A percentile compares a stretch with the other conserved stretches of the same genome.
These are phyloP conservation scores for Aspergillus cejpii DNA, from an alignment of 2,329 filamentous ascomycete genomes.

Conservation along the genomic window DNA sequence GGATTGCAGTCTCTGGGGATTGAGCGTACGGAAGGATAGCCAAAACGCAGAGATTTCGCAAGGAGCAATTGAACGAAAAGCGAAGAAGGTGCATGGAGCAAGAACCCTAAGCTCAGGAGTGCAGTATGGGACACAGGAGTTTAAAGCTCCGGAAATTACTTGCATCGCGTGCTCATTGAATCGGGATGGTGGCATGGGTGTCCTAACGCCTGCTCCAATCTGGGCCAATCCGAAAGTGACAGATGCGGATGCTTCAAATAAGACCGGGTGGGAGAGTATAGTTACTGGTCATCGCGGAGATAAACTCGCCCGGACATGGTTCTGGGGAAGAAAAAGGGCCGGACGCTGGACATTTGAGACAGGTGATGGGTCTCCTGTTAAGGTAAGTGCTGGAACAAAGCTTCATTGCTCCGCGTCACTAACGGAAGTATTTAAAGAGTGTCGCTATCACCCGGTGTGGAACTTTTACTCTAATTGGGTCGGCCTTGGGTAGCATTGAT, in stretches of 20 bases:
- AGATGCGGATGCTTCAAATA: constrained; percentile 63
- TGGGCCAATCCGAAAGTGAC: constrained; percentile 72
- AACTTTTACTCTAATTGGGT: constrained; percentile 54
- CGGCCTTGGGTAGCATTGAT: constrained; percentile 72
- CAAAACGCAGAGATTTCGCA: constrained; percentile 93
- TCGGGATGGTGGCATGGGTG: constrained; percentile 87
- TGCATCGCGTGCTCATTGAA: constrained; percentile 88
- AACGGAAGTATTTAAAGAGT: background rate
- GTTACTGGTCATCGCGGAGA: constrained; percentile 88
- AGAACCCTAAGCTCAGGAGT: constrained; percentile 11
- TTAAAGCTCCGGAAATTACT: constrained; percentile 88
- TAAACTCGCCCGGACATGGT: constrained; percentile 85
- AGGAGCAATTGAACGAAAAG: constrained; percentile 77
- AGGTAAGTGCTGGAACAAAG: constrained; percentile 28
- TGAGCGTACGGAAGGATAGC: constrained; percentile 88
- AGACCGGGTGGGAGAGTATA: constrained; percentile 95
- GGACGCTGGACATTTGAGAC: constrained; percentile 91
- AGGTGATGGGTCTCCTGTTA: constrained; percentile 71
- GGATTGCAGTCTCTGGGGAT: constrained; percentile 91
- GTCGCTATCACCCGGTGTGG: background rate
- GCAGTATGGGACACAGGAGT: constrained; percentile 33
- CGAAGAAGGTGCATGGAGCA: constrained; percentile 57
- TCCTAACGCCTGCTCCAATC: constrained; percentile 67
- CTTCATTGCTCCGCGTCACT: background rate
- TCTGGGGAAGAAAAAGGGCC: constrained; percentile 90